These are phyloP conservation scores for Nidula niveotomentosa DNA, from an alignment of 1,284 basidiomycete genomes.

Conservation along the genomic window DNA sequence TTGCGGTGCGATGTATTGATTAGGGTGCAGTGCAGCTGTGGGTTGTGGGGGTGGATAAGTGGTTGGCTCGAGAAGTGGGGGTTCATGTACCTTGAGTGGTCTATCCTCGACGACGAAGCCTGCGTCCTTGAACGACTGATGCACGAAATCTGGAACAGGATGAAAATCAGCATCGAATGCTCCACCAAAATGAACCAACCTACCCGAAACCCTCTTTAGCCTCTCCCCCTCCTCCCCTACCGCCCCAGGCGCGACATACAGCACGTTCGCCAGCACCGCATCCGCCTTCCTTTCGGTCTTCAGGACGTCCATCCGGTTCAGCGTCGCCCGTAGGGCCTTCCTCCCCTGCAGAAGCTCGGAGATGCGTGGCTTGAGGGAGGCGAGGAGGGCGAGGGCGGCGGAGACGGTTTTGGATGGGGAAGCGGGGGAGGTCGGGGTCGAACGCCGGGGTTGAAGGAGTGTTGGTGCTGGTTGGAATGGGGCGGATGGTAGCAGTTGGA, in stretches of 20 bases:
- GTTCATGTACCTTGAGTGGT: constrained; percentile 56
- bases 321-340: constrained; percentile 31
- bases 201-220: constrained; percentile 38
- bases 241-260: constrained; percentile 39
- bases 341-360: constrained; percentile 25
- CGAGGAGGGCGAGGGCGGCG: constrained; percentile 46
- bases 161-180: neutral
- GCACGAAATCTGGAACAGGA: constrained; percentile 36
- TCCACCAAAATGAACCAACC: constrained; percentile 11
- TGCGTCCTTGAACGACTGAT: constrained; percentile 44
- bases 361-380: constrained; percentile 44
- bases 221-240: constrained; percentile 14
- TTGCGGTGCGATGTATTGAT: constrained; percentile 61
- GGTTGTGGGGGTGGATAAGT: neutral
- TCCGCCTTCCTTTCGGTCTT: constrained; percentile 29
- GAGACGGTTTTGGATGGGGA: constrained; percentile 33
- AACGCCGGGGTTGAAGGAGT: neutral
- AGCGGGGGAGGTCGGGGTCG: neutral
- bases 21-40: constrained; percentile 68
- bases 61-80: neutral
- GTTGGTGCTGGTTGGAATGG: neutral
- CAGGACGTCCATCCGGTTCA: constrained; percentile 54
- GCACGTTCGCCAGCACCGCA: constrained; percentile 44
- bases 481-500: neutral
- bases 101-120: constrained; percentile 53